Percentiles rank a stretch among this genome's conserved stretches.
phyloP scores from a whole-genome alignment of 768 basidiomycete genomes.

The Amanita pseudoporphyria region DNA sequence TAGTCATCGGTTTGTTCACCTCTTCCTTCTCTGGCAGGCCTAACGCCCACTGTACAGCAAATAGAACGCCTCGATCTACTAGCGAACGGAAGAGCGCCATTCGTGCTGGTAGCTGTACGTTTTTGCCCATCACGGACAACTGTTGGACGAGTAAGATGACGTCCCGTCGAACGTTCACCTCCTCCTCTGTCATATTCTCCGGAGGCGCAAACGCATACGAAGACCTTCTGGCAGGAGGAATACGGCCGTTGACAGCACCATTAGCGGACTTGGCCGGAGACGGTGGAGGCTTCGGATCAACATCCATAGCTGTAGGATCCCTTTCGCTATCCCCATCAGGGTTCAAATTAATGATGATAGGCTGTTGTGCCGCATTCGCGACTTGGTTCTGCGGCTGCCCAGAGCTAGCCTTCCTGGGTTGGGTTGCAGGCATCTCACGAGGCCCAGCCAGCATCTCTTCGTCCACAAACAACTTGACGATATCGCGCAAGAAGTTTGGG shows the following conservation, averaged over 20 bases:
- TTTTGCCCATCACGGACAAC: conserved; percentile 92
- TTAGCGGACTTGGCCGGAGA: conserved; percentile 20
- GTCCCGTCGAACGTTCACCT: conserved; percentile 53
- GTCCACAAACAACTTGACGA: conserved; percentile 69
- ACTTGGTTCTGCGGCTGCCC: conserved; percentile 16
- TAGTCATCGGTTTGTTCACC: conserved; percentile 48
- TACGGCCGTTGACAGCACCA: conserved; percentile 13
- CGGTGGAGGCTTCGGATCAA: conserved; percentile 22
- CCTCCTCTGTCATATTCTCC: conserved; percentile 44
- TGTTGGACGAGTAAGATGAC: conserved; percentile 87
- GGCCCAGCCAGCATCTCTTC: conserved; percentile 47
- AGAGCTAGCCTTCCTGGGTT: not conserved
- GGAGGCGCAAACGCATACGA: conserved; percentile 48
- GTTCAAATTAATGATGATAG: conserved; percentile 30
- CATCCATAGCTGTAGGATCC: conserved; percentile 28
- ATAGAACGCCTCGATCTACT: conserved; percentile 81
- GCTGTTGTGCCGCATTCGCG: conserved; percentile 17
- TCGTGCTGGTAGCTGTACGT: conserved; percentile 83
- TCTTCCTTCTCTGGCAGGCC: conserved; percentile 51
- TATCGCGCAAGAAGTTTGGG: conserved; percentile 60
- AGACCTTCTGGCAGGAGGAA: conserved; percentile 14
- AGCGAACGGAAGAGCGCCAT: conserved; percentile 79
- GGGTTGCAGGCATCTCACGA: conserved; percentile 1
- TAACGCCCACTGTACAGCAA: conserved; percentile 90
- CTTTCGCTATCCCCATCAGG: conserved; percentile 28